These are phyloP conservation scores for Phialophora chinensis DNA, from an alignment of 2,329 filamentous ascomycete genomes.

Conservation along the genomic window DNA sequence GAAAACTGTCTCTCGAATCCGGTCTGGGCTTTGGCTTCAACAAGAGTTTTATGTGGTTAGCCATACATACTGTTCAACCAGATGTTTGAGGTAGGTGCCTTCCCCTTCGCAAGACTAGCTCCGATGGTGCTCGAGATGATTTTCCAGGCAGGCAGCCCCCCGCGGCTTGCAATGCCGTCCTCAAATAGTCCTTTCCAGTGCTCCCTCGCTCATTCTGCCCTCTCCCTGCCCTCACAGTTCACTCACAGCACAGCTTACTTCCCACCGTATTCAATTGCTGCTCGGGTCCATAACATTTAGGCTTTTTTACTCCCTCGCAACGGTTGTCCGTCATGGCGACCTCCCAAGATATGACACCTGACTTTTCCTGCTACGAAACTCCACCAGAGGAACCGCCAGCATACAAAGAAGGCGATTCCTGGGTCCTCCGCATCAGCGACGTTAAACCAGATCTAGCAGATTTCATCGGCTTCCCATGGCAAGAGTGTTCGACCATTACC, in stretches of 20 bases:
- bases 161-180: neutral
- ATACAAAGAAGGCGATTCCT: slow-evolving; percentile 13
- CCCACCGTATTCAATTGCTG: neutral
- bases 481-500: slow-evolving; percentile 15
- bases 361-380: neutral
- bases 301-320: neutral
- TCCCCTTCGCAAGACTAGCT: neutral
- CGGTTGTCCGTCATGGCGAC: slow-evolving; percentile 1
- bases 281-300: neutral
- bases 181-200: neutral
- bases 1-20: neutral
- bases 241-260: slow-evolving; percentile 12
- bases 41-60: neutral
- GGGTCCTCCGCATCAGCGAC: slow-evolving; percentile 22
- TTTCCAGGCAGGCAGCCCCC: slow-evolving; percentile 2
- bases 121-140: neutral
- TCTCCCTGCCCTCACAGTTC: neutral
- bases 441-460: slow-evolving; percentile 6
- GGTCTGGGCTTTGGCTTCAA: neutral
- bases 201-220: neutral
- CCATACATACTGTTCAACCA: neutral
- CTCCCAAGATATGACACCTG: neutral
- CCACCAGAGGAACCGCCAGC: neutral
- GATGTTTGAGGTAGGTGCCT: neutral
- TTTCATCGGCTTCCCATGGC: slow-evolving; percentile 23